Evolutionary conservation across 768 basidiomycete genomes (phyloP), one percentile per base, ranked within the genome.

Genomic region (button mushroom (Agaricus bisporus)): DNA sequence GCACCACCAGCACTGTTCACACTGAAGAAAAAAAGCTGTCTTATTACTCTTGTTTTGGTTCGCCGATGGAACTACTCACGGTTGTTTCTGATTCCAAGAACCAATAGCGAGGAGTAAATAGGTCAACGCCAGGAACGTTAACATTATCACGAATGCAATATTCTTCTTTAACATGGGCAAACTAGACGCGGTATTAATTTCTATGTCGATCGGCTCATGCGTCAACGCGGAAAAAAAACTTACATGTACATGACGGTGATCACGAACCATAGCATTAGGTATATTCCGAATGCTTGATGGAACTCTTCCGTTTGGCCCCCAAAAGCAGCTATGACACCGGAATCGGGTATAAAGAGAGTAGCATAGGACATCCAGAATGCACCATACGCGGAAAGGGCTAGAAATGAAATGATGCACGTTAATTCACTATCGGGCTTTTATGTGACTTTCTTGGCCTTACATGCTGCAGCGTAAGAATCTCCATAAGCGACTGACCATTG

Each of bases 331-430:
- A 63, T 43, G 39, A 90, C 70, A 3, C 86, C 86, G 1, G 76
- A 76, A n/a, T 72, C 70, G 0, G 88, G 89, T 41, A 87, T 79
- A 63, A 82, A 73, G 53, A 90, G 80, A 0, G 78, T 73, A 5
- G 79, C 86, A 50, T 80, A 89, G 2, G 88, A 88, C 73, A 90
- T 72, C 88, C 88, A 91, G 72, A 91, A 91, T 0, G 78, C 79
- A 28, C 88, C 88, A 54, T 84, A 91, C 2, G 80, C 81, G 1
- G 83, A 71, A 70, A 91, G 88, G 0, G 82, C 88, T 86, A 48
- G 11, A 20, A 3, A 0, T 17, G 8, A 12, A 17, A 32, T 32
- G 11, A 11, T 32, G 5, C 11, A 32, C 32, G 32, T 48, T 25
- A 43, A 9, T 18, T 43, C 32, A 3, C 11, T 6, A 41, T 18